Evolutionary conservation across 805 yeast species (phyloP).

Genomic region (Clavispora fructus): DNA sequence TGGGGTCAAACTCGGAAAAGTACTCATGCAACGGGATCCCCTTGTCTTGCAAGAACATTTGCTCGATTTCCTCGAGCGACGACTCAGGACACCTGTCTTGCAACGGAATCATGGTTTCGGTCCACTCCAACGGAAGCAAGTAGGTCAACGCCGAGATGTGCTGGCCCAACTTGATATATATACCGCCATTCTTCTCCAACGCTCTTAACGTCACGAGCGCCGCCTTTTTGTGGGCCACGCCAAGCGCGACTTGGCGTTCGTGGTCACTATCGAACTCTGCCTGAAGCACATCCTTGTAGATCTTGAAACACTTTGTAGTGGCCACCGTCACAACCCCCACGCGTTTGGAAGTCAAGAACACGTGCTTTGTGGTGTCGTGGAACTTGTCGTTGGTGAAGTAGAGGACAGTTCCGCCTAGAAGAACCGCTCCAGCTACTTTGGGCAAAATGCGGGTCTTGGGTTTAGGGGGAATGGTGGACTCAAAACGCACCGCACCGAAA

Average conservation of each 20-base stretch:
- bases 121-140: conserved; percentile 90
- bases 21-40: conserved; percentile 55
- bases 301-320: conserved; percentile 63
- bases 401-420: conserved; percentile 22
- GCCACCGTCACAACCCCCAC: conserved; percentile 64
- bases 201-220: conserved; percentile 78
- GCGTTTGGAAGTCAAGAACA: conserved; percentile 39
- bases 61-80: conserved; percentile 59
- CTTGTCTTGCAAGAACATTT: conserved; percentile 64
- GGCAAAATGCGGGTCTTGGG: not conserved
- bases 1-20: conserved; percentile 60
- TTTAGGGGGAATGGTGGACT: not conserved
- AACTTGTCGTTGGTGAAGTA: conserved; percentile 35
- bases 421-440: conserved; percentile 26
- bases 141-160: conserved; percentile 91
- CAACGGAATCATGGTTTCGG: conserved; percentile 85
- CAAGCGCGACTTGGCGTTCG: conserved; percentile 49
- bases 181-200: conserved; percentile 81
- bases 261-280: conserved; percentile 32
- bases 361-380: conserved; percentile 30
- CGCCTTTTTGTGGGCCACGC: conserved; percentile 65
- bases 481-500: not conserved
- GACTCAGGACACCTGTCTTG: conserved; percentile 89
- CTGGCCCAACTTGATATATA: conserved; percentile 92
- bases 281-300: conserved; percentile 57